Base-by-base conservation (phyloP, 1,284 basidiomycete species). In the Malassezia sympodialis region DNA sequence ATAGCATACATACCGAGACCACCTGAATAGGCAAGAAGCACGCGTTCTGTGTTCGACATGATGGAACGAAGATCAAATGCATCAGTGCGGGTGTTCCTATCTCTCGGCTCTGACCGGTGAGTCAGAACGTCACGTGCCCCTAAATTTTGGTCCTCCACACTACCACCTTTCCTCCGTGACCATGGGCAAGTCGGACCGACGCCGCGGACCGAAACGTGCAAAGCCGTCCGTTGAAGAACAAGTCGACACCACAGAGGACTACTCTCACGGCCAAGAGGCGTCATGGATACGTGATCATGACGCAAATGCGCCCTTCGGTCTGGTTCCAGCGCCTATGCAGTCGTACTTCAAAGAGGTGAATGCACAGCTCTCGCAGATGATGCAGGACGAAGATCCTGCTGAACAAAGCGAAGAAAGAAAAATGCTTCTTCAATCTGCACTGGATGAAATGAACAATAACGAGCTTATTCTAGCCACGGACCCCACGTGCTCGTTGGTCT, bases 11-110 rank as follows among this genome's bases (percentile, higher is more conserved):
- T 61, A 93, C 90, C 91, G 58, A 98, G 83, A 74, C 93, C 93
- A 69, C 94, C 93, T 69, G 93, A 98, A 81, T 98, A 98, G 39
- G 93, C 93, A 62, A 94, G 80, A 53, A 94, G 80, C 66, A 94
- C 88, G 69, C 88, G 88, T 67, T 89, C 88, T 71, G 82, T 81
- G 54, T 58, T 52, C 43, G 54, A 48, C 55, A 57, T 57, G 55
- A 19, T 51, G 14, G 40, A 12, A 34, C 34, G 15, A 31, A 45
- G 43, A 32, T 23, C 1, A 15, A 5, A 12, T 6, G 7, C 39
- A 32, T 39, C 34, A 28, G 15, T 42, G 41, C n/a, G 21, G 49
- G 24, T n/a, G 30, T 12, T 41, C n/a, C 28, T 15, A 23, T n/a
- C 23, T 8, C 28, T 32, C 23, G 41, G 19, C 40, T 3, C 19